Percentiles rank a stretch among this genome's conserved stretches.
Conservation (phyloP, 305 asterid species). For the Fraxinus nigra region DNA sequence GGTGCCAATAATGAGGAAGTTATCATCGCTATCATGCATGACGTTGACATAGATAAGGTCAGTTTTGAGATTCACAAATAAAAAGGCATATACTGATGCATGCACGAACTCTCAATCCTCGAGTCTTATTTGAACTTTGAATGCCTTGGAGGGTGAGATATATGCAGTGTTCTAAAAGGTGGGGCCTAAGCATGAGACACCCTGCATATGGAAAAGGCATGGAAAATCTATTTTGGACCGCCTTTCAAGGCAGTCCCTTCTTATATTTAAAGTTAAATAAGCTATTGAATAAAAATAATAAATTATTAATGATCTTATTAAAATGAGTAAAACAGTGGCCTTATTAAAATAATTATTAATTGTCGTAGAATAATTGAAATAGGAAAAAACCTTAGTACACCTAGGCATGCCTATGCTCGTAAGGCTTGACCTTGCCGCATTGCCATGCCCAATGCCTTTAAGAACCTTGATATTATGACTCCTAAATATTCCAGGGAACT, state of each 20-base stretch:
- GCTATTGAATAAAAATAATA: too few species aligned
- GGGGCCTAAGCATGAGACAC: too few species aligned
- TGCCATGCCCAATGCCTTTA: neutral
- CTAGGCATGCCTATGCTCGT: neutral
- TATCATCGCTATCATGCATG: conserved; percentile 44
- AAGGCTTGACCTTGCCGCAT: neutral
- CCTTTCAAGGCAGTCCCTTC: too few species aligned
- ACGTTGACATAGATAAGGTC: conserved; percentile 54
- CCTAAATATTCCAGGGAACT: neutral
- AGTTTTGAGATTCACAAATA: neutral
- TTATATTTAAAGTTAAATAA: too few species aligned
- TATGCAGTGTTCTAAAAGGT: too few species aligned
- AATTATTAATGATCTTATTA: too few species aligned
- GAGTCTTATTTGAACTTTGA: neutral
- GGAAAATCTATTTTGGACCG: too few species aligned
- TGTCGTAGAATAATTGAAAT: neutral
- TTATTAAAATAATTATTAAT: too few species aligned
- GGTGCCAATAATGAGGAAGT: conserved; percentile 43
- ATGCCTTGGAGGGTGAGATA: neutral
- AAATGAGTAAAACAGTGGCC: too few species aligned
- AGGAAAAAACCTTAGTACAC: neutral
- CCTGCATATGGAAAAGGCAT: too few species aligned
- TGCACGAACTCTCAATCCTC: neutral
- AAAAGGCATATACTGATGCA: neutral
- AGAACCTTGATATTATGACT: neutral